Base-by-base conservation (phyloP, 2,329 filamentous ascomycete genomes). In the Pezicula neosporulosa region DNA sequence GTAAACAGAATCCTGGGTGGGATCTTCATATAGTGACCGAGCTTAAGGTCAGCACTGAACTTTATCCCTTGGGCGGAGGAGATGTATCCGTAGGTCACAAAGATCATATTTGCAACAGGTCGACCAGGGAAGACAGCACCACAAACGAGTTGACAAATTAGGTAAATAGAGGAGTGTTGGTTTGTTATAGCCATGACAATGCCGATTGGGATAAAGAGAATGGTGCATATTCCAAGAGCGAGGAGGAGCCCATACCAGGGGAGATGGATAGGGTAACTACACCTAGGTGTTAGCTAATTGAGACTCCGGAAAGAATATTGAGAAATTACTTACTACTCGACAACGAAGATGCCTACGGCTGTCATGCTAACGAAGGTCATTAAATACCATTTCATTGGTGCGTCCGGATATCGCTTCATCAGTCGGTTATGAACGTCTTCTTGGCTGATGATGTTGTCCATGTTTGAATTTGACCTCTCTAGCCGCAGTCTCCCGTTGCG, bases 151-250 rank as follows among this genome's bases (percentile, higher is more conserved):
- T 94, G 90, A 67, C 89, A 93, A 61, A 94, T 89, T 35, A 94
- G 78, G 66, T 93, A 94, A 58, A 93, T 89, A 67, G 86, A 90
- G 68, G 85, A 90, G 68, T 94, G 89, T 66, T 93, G 89, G 67
- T 94, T 95, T 9, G 90, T 95, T 59, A 95, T 90, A 15, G 90
- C 90, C 88, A 94, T 95, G 62, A 96, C 88, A 65, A 95, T 94
- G 54, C 90, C 90, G 57, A 94, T 93, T 10, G 90, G 90, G 53
- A 96, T 90, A 72, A 95, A 95, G 54, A 95, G 86, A 49, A 93
- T 69, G 18, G 85, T 83, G 54, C 89, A 90, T 49, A 95, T 90
- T 24, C 76, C 81, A 2, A 96, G 77, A 1, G 90, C 88, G 6
- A 96, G 77, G 15, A 95, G 74, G 3, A 96, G 76, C 4, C 90